phyloP scores from a whole-genome alignment of 257 asterid species.

The Forsythia viridissima region DNA sequence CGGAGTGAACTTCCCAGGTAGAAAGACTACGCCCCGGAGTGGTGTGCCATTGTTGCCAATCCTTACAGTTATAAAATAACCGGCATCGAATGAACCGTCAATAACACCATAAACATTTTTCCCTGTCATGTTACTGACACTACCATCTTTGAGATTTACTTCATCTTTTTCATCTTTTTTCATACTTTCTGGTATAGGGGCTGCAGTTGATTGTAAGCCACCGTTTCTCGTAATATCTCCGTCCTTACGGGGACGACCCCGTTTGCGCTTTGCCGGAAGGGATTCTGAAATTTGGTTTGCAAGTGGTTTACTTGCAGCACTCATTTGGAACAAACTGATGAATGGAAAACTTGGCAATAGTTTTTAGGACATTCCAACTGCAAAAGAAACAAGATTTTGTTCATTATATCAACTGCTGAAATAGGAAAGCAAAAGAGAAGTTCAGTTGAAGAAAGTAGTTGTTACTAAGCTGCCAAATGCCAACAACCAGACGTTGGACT shows the following conservation, averaged over 20 bases:
- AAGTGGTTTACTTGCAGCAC: constrained; percentile 27
- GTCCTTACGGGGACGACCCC: constrained; percentile 86
- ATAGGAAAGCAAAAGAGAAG: too few relatives aligned
- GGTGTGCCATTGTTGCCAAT: constrained; percentile 51
- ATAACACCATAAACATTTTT: constrained; percentile 61
- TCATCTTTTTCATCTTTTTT: constrained; percentile 16
- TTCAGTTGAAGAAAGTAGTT: too few relatives aligned
- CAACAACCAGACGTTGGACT: background rate
- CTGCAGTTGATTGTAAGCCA: constrained; percentile 33
- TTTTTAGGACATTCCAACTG: background rate
- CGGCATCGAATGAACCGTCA: constrained; percentile 81
- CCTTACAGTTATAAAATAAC: constrained; percentile 61
- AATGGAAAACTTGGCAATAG: constrained; percentile 2
- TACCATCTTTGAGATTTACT: constrained; percentile 9
- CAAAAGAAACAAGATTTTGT: background rate
- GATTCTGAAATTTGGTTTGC: constrained; percentile 33
- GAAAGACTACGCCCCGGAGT: constrained; percentile 71
- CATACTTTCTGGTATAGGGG: constrained; percentile 23
- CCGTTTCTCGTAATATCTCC: constrained; percentile 35
- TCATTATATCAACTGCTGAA: too few relatives aligned
- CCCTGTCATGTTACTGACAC: constrained; percentile 45
- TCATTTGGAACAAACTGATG: constrained; percentile 38
- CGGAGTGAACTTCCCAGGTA: constrained; percentile 52
- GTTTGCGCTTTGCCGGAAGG: constrained; percentile 63
- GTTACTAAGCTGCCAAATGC: too few relatives aligned